These are phyloP conservation scores for Spinacia oleracea DNA, from an alignment of 179 eudicot genomes.

Conservation along the genomic window DNA sequence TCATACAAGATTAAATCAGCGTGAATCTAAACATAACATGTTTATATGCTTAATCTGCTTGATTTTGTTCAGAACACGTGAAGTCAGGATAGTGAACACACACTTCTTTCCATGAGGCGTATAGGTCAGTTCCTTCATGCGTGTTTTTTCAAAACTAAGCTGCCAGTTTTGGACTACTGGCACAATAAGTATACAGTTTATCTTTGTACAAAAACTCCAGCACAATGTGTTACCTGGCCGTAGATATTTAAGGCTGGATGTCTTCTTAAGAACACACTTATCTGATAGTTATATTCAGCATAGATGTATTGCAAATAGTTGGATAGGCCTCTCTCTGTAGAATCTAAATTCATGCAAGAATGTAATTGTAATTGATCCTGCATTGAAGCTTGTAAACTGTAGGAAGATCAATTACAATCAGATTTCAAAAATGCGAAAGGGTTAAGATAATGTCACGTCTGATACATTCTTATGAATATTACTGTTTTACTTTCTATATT, in stretches of 20 bases:
- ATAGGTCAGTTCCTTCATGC: neutral
- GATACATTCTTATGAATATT: neutral
- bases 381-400: neutral
- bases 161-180: neutral
- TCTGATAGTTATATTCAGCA: too few species aligned
- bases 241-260: too few species aligned
- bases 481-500: neutral
- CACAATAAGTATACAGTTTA: neutral
- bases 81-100: neutral
- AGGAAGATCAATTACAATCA: neutral
- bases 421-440: neutral
- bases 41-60: neutral
- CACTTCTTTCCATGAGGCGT: neutral
- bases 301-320: too few species aligned
- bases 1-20: neutral
- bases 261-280: too few species aligned
- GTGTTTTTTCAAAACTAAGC: neutral
- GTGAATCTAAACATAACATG: neutral
- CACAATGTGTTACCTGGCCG: too few species aligned
- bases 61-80: neutral
- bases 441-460: neutral
- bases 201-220: neutral
- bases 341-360: neutral
- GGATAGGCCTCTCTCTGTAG: neutral
- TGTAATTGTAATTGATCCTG: neutral